These are phyloP conservation scores for Xerocomus amazonicus DNA, from an alignment of 1,284 basidiomycete genomes.

Conservation along the genomic window DNA sequence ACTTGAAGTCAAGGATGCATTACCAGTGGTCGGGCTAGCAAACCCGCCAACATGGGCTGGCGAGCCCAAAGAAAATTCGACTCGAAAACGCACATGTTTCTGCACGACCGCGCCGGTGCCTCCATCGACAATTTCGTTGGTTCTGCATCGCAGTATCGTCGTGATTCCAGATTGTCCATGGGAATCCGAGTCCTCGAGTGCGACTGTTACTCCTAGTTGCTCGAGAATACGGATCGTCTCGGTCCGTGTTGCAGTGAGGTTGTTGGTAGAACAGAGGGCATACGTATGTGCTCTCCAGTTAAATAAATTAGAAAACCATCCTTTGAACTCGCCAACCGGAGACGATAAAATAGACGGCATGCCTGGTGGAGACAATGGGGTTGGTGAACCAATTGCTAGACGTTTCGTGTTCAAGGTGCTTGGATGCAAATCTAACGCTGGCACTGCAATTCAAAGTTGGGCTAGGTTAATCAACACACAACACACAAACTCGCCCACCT, in stretches of 20 bases:
- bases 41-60: conserved; percentile 26
- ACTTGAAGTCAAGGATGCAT: too few relatives aligned
- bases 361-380: conserved; percentile 21
- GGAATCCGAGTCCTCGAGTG: conserved; percentile 45
- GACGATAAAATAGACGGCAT: conserved; percentile 32
- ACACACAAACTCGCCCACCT: conserved; percentile 40
- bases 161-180: background rate
- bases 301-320: conserved; percentile 80
- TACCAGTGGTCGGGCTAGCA: conserved; percentile 1
- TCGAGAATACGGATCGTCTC: conserved; percentile 68
- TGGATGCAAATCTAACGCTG: conserved; percentile 35
- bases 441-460: conserved; percentile 25
- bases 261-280: conserved; percentile 67
- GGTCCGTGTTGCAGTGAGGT: conserved; percentile 57
- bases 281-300: conserved; percentile 67
- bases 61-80: conserved; percentile 57
- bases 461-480: background rate
- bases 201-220: conserved; percentile 58
- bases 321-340: conserved; percentile 73
- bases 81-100: conserved; percentile 58
- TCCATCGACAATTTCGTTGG: conserved; percentile 54
- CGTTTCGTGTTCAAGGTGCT: conserved; percentile 33
- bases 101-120: conserved; percentile 41
- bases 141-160: conserved; percentile 58
- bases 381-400: conserved; percentile 39